These are phyloP conservation scores for Paramecium octaurelia DNA, from an alignment of 73 alveolate genomes.

Conservation along the genomic window DNA sequence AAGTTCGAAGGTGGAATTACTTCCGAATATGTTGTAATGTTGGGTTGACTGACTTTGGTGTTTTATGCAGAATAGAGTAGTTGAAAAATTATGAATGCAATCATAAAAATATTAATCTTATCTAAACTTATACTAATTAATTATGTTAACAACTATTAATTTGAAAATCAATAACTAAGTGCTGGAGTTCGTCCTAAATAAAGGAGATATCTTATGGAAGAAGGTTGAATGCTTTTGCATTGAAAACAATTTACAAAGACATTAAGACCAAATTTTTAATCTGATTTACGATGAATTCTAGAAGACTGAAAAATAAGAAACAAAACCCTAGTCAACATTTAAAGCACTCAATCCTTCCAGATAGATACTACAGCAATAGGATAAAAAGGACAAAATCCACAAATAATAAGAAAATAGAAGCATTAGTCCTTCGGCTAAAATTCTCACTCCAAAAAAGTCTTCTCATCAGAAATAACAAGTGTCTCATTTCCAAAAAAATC, in stretches of 20 bases:
- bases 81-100: neutral
- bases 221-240: neutral
- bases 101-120: neutral
- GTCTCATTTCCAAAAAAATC: neutral
- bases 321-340: neutral
- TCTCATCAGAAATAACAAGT: neutral
- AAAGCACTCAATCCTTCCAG: neutral
- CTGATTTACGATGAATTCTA: neutral
- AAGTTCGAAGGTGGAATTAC: neutral
- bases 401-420: neutral
- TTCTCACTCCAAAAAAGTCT: neutral
- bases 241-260: neutral
- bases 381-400: neutral
- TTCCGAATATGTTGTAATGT: neutral
- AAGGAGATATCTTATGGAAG: neutral
- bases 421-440: neutral
- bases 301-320: neutral
- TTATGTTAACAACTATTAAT: neutral
- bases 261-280: neutral
- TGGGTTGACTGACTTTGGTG: neutral
- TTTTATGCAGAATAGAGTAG: neutral
- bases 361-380: neutral
- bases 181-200: neutral
- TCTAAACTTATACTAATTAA: neutral
- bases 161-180: neutral